Base-by-base conservation (phyloP, 139 green algal genomes). In the Chlamydomonas incerta region DNA sequence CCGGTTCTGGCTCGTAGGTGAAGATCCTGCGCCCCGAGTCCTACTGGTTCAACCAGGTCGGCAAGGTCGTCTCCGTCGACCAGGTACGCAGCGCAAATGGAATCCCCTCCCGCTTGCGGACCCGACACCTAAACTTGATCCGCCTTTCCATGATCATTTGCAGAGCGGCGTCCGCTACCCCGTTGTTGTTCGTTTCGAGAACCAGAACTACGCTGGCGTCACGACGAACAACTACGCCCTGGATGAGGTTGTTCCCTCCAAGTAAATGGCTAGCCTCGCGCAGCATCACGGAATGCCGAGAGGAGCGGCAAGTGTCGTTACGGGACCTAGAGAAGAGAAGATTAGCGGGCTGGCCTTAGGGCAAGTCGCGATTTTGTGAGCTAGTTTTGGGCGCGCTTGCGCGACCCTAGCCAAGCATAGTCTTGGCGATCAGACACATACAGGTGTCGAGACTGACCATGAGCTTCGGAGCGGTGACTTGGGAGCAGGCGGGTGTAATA, bases 31-130 rank as follows among this genome's bases (percentile, higher is more conserved):
- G 98, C 71, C 98, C 98, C 31, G 98, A 99, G 95, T 98, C 94
- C 46, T 99, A 99, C 96, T 99, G 98, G 98, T 99, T 95, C 96
- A 97, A 98, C 83, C 94, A 99, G 90, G 93, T 90, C 60, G 98
- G 98, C 91, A 99, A 99, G 95, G 98, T 99, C 11, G 96, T 99
- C 33, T 98, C 96, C 62, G 97, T 99, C 33, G 98, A 99, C 92
- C 96, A 99, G 95, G 93, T 96, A 88, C 70, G 90, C 15, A 66
- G 34, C 5, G 57, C 52, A 50, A 5, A 50, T 50, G 41, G 41
- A 50, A 50, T 50, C 41, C 41, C 41, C 41, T 50, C 8, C 41
- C 41, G 41, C 41, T 50, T 15, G 52, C 70, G 8, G 37, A 23
- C 23, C 26, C 23, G 34, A 20, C 41, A 26, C 70, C 37, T 24